phyloP scores from a whole-genome alignment of 306 rosid species.

The Ochetophila trinervis region DNA sequence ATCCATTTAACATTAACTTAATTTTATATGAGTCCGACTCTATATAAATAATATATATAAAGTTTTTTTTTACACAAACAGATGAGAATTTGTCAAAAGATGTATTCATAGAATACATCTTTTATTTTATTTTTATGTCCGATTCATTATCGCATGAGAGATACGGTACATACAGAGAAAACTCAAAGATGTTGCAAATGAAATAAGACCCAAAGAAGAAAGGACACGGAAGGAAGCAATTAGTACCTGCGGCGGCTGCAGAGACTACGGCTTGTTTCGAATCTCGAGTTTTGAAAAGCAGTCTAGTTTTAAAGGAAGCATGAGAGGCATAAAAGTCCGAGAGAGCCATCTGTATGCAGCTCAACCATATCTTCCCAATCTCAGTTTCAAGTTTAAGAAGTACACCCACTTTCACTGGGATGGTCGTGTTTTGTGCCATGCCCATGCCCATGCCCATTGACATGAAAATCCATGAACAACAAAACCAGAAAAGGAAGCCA shows the following conservation, averaged over 20 bases:
- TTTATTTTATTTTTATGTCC: no score
- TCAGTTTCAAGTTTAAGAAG: constrained; percentile 26
- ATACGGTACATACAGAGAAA: no score
- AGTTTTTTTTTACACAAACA: no score
- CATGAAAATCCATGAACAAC: neutral
- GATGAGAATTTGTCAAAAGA: no score
- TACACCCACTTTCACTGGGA: constrained; percentile 38
- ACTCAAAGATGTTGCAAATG: no score
- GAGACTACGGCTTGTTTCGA: constrained; percentile 22
- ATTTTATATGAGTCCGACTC: no score
- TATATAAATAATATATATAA: no score
- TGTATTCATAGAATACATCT: no score
- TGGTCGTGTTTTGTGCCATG: constrained; percentile 14
- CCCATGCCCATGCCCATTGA: neutral
- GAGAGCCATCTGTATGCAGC: constrained; percentile 16
- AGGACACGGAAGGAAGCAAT: neutral
- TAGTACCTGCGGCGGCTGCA: constrained; percentile 23
- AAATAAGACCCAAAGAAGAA: neutral
- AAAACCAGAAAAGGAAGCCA: neutral
- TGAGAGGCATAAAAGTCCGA: constrained; percentile 13
- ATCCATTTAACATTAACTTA: no score
- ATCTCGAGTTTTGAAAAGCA: constrained; percentile 1
- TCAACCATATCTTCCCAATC: constrained; percentile 23
- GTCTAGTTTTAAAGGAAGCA: constrained; percentile 9
- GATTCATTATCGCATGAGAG: no score